Conservation (phyloP, 2,329 filamentous ascomycete genomes). For the Phialocephala subalpina region DNA sequence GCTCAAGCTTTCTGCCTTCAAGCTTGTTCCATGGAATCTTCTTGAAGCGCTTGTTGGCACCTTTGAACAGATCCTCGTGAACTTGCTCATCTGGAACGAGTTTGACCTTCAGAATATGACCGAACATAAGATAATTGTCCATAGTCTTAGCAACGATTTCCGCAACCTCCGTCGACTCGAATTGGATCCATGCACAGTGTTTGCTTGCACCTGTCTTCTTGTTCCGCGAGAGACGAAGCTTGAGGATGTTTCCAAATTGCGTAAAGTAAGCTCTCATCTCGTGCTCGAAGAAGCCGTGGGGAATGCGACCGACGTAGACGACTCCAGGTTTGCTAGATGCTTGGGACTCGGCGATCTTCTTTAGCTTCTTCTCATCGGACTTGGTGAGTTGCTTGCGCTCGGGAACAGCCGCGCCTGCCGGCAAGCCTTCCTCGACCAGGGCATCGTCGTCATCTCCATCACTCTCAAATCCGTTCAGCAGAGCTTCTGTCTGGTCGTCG, state of each 20-base stretch:
- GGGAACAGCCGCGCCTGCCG: constrained; percentile 53
- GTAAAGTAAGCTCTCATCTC: constrained; percentile 94
- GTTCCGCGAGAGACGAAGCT: constrained; percentile 86
- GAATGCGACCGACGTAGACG: constrained; percentile 89
- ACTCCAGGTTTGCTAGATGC: constrained; percentile 71
- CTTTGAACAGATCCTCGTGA: constrained; percentile 86
- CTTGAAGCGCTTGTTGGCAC: constrained; percentile 90
- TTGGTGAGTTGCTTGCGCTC: constrained; percentile 48
- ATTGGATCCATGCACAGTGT: constrained; percentile 96
- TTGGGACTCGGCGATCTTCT: constrained; percentile 51
- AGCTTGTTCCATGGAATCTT: constrained; percentile 87
- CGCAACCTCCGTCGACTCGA: constrained; percentile 78
- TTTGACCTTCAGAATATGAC: constrained; percentile 91
- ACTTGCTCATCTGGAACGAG: constrained; percentile 78
- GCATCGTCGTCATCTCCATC: constrained; percentile 56
- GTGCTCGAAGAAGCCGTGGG: constrained; percentile 96
- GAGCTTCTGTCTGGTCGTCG: constrained; percentile 60
- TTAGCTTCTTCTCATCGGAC: constrained; percentile 58
- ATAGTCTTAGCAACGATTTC: constrained; percentile 94
- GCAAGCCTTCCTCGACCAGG: constrained; percentile 48
- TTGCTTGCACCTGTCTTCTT: constrained; percentile 89
- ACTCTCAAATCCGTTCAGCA: constrained; percentile 63
- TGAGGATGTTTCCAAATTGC: constrained; percentile 87
- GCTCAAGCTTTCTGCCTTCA: constrained; percentile 76
- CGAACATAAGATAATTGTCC: constrained; percentile 97